Percentiles rank a stretch among this genome's conserved stretches.
Conservation (phyloP, 2,329 filamentous ascomycete genomes). For the Calcarisporium arbuscula region DNA sequence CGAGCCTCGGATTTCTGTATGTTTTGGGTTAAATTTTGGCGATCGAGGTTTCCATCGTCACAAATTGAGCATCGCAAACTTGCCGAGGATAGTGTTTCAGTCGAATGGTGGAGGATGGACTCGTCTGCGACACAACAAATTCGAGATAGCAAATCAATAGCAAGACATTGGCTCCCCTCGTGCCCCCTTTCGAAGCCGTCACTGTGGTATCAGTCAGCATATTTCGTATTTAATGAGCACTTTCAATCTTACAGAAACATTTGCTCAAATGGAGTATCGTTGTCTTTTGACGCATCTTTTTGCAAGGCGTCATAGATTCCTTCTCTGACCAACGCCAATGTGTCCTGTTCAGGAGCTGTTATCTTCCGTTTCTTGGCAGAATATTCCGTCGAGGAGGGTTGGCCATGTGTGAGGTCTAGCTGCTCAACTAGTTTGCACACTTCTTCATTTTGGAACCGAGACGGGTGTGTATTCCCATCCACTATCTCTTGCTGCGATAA, state of each 20-base stretch:
- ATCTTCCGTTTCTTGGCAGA: slow-evolving; percentile 25
- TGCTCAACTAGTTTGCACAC: slow-evolving; percentile 21
- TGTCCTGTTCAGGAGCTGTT: slow-evolving; percentile 10
- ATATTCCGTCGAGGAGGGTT: slow-evolving; percentile 7
- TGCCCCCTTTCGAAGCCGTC: slow-evolving; percentile 37
- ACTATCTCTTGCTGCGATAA: slow-evolving; percentile 12
- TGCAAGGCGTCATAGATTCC: slow-evolving; percentile 23
- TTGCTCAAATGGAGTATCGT: slow-evolving; percentile 23
- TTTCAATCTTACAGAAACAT: slow-evolving; percentile 39
- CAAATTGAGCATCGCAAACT: slow-evolving; percentile 19
- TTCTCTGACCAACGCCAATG: slow-evolving; percentile 13
- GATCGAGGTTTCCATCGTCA: slow-evolving; percentile 11
- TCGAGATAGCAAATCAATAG: slow-evolving; percentile 49
- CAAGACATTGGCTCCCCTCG: slow-evolving; percentile 43
- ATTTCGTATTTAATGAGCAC: not conserved
- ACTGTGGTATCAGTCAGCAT: slow-evolving; percentile 21
- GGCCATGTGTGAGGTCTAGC: slow-evolving; percentile 21
- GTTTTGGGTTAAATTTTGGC: too few species aligned
- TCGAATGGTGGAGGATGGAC: not conserved
- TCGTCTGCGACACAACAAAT: slow-evolving; percentile 26
- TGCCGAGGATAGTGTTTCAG: slow-evolving; percentile 1
- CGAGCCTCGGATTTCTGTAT: slow-evolving; percentile 32
- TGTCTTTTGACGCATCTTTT: slow-evolving; percentile 13
- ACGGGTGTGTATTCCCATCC: slow-evolving; percentile 19
- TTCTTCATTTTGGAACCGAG: slow-evolving; percentile 21